Evolutionary conservation across 257 asterid species (phyloP).

Genomic region (Rubia yunnanensis): DNA sequence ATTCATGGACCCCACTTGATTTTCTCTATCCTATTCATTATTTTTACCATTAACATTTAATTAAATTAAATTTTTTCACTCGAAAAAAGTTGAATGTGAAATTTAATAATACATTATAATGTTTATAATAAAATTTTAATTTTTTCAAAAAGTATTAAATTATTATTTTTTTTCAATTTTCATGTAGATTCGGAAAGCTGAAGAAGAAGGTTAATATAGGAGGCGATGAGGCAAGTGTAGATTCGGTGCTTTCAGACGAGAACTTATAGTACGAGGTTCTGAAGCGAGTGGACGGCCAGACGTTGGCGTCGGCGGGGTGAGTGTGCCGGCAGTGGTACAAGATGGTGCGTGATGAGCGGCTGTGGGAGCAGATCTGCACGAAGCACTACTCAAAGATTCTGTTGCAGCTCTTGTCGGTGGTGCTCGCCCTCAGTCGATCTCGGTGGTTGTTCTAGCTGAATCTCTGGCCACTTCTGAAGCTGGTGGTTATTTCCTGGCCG

Average conservation of each 20-base stretch:
- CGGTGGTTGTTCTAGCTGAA: conserved; percentile 67
- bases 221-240: conserved; percentile 25
- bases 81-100: too few species aligned
- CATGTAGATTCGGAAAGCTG: too few species aligned
- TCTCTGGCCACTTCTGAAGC: conserved; percentile 79
- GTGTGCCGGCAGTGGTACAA: conserved; percentile 78
- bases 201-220: conserved; percentile 42
- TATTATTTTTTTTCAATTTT: too few species aligned
- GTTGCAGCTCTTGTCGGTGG: conserved; percentile 71
- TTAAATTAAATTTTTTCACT: too few species aligned
- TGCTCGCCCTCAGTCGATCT: conserved; percentile 86
- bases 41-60: too few species aligned
- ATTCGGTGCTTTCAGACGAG: conserved; percentile 68
- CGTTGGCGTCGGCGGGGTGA: conserved; percentile 73
- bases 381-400: conserved; percentile 62
- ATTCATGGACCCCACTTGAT: too few species aligned
- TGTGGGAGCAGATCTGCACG: conserved; percentile 98
- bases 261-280: conserved; percentile 75
- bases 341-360: conserved; percentile 83
- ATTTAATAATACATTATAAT: too few species aligned
- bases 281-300: conserved; percentile 79
- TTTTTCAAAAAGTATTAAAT: too few species aligned
- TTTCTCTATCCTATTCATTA: too few species aligned
- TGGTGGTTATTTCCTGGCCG: conserved; percentile 30
- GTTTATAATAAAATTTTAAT: too few species aligned